phyloP scores from a whole-genome alignment of 148 eudicot species.

The Chenopodium quinoa region DNA sequence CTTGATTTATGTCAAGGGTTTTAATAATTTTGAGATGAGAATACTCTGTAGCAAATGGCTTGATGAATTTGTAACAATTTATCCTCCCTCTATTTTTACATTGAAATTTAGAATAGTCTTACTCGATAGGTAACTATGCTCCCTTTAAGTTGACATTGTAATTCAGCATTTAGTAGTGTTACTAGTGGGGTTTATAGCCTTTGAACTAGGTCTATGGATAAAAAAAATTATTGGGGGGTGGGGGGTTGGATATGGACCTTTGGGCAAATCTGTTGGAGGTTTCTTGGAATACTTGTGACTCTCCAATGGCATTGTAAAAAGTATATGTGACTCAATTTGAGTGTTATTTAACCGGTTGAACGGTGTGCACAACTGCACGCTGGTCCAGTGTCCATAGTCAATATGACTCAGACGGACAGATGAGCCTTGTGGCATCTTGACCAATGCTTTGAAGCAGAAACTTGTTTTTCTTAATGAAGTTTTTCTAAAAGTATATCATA shows the following conservation, averaged over 20 bases:
- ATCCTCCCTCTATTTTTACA: background rate
- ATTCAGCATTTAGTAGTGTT: background rate
- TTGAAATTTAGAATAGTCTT: background rate
- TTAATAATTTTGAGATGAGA: background rate
- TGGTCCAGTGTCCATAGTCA: background rate
- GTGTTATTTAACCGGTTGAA: no score
- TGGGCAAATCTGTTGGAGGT: background rate
- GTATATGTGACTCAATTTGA: no score
- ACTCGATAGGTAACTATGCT: background rate
- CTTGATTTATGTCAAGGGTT: background rate
- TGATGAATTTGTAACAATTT: background rate
- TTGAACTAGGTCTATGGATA: background rate
- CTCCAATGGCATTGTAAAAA: background rate
- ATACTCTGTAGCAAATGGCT: background rate
- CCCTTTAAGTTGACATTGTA: background rate
- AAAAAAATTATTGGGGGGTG: background rate
- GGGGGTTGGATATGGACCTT: no score
- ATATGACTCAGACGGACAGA: background rate
- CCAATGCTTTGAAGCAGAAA: background rate
- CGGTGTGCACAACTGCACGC: background rate
- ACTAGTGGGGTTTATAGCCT: background rate
- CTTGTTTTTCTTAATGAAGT: background rate
- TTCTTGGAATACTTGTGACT: background rate
- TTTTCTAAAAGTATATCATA: background rate
- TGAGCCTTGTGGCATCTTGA: background rate